Evolutionary conservation across 805 yeast species (phyloP).

Genomic region (Schwanniomyces pseudopolymorphus): DNA sequence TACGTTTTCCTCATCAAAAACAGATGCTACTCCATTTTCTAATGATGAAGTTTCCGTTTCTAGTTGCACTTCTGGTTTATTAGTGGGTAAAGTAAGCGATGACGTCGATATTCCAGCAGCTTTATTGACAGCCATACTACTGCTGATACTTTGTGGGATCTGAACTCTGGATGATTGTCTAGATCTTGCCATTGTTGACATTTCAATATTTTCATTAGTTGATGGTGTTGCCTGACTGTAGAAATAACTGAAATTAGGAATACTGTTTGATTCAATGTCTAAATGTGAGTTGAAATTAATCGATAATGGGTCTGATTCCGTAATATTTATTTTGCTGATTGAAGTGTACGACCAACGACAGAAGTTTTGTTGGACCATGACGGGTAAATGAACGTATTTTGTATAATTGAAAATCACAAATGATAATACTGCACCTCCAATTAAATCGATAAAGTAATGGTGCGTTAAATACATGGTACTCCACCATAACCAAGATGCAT

Average conservation of each 20-base stretch:
- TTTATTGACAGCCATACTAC: not conserved
- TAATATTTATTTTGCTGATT: constrained; percentile 24
- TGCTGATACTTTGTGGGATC: constrained; percentile 8
- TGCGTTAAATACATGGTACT: constrained; percentile 96
- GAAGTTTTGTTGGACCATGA: constrained; percentile 47
- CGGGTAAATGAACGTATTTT: constrained; percentile 68
- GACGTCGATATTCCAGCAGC: constrained; percentile 16
- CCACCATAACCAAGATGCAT: constrained; percentile 98
- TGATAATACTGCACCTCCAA: constrained; percentile 89
- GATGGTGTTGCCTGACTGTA: constrained; percentile 4
- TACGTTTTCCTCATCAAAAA: constrained; percentile 31
- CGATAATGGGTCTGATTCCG: constrained; percentile 31
- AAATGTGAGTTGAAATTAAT: constrained; percentile 7
- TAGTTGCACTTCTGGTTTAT: constrained; percentile 7
- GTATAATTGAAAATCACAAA: constrained; percentile 67
- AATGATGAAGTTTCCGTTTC: constrained; percentile 22
- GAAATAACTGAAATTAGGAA: constrained; percentile 4
- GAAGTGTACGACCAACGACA: constrained; percentile 69
- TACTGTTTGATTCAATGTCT: constrained; percentile 6
- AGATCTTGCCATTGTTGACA: constrained; percentile 23
- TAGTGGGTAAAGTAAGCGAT: constrained; percentile 8
- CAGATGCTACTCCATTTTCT: constrained; percentile 37
- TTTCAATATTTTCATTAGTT: constrained; percentile 16
- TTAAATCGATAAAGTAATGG: constrained; percentile 90
- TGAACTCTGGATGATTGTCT: constrained; percentile 26